A percentile compares a stretch with the other conserved stretches of the same genome.
phyloP scores from a whole-genome alignment of 306 rosid species.

The Crotalaria pallida region DNA sequence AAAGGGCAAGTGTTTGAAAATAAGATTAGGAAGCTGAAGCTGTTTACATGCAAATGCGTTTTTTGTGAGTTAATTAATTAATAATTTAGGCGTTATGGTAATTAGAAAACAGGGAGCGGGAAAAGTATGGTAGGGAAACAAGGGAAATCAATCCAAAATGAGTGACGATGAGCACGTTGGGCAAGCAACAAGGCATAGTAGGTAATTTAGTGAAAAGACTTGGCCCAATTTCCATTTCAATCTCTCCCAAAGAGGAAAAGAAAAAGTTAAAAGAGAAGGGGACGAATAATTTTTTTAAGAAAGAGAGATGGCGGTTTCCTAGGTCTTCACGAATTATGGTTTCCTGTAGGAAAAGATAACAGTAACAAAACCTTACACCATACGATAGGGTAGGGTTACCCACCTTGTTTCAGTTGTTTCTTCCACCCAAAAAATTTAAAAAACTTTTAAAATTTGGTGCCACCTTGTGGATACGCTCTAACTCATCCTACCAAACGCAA shows the following conservation, averaged over 20 bases:
- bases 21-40: too few species aligned
- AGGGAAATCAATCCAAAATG: conserved; percentile 31
- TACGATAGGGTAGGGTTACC: not conserved
- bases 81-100: not conserved
- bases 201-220: conserved; percentile 42
- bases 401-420: not conserved
- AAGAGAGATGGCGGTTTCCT: conserved; percentile 41
- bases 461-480: not conserved
- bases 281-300: not conserved
- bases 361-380: not conserved
- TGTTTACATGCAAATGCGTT: not conserved
- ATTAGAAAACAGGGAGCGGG: conserved; percentile 15
- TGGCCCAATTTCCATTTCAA: conserved; percentile 25
- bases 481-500: conserved; percentile 2
- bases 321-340: conserved; percentile 29
- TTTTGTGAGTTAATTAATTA: not conserved
- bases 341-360: conserved; percentile 9
- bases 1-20: too few species aligned
- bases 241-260: conserved; percentile 25
- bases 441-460: not conserved
- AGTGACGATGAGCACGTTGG: conserved; percentile 39
- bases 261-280: conserved; percentile 10
- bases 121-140: not conserved
- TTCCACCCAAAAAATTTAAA: not conserved
- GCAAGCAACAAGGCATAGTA: not conserved